Evolutionary conservation across 441 rosid species (phyloP), one percentile per base, ranked within the genome.

Genomic region (Erodium chrysanthum): DNA sequence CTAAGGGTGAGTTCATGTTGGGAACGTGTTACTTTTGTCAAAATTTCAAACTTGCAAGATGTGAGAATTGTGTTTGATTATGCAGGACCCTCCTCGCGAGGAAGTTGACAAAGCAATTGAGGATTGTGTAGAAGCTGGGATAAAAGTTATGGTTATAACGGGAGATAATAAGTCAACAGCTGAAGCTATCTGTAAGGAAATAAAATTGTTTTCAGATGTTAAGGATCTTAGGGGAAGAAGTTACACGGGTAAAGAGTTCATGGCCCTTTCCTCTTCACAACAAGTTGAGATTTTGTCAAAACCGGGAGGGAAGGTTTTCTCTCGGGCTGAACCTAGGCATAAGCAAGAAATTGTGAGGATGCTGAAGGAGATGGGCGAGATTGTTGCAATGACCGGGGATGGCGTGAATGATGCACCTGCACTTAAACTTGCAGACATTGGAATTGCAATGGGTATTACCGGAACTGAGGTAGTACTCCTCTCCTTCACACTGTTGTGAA

Each of bases 291-390:
- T 91, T 90, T 67, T 78, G 71, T 66, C 27, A 10, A 20, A 21
- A 8, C 61, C 61, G 7, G 96, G 90, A 66, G 95, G 99, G 46
- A 83, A 91, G 23, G 68, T 91, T 69, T 88, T 95, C 79, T 95
- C 99, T 20, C 82, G 99, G 81, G 96, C 99, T 37, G 97, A 94
- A 75, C 99, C 99, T 18, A 86, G 82, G 75, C 99, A 94, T 79
- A 94, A 91, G 73, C 99, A 91, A 77, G 99, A 95, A 73, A 95
- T 95, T 70, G 97, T 95, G 54, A 85, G 97, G 83, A 70, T 92
- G 78, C 96, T 95, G 40, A 90, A 95, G 75, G 97, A 86, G 79
- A 96, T 86, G 69, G 97, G 96, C 14, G 97, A 95, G 79, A 94
- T 82, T 6, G 85, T 82, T 25, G 83, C 85, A 22, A 82, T 82